Evolutionary conservation across 2,329 filamentous ascomycete genomes (phyloP).

Genomic region (Colletotrichum noveboracense): DNA sequence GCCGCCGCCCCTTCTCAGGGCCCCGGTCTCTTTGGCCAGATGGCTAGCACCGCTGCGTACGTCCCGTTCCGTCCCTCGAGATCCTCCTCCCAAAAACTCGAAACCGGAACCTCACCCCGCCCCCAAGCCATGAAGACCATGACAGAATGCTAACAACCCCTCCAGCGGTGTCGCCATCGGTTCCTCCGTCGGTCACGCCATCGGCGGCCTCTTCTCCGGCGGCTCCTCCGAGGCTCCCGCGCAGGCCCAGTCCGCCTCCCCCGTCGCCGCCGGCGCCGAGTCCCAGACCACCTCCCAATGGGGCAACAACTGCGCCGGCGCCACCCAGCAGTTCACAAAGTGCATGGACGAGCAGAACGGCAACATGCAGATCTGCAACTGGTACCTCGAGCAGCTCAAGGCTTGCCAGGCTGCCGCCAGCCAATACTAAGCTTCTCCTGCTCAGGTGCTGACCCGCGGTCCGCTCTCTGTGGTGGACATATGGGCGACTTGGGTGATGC

Average conservation of each 20-base stretch:
- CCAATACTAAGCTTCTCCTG: slow-evolving; percentile 61
- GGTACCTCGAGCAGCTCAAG: slow-evolving; percentile 98
- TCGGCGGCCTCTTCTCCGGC: slow-evolving; percentile 85
- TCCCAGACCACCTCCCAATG: slow-evolving; percentile 49
- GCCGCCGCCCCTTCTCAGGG: slow-evolving; percentile 64
- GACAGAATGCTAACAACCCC: neutral
- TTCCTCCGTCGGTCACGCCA: slow-evolving; percentile 92
- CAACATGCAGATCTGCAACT: slow-evolving; percentile 94
- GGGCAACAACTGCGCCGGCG: slow-evolving; percentile 74
- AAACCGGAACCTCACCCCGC: neutral
- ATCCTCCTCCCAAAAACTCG: neutral
- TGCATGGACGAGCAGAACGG: slow-evolving; percentile 97
- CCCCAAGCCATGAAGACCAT: neutral
- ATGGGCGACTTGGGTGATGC: neutral
- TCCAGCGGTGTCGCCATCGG: slow-evolving; percentile 93
- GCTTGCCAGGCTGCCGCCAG: slow-evolving; percentile 81
- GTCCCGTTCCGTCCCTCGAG: slow-evolving; percentile 43
- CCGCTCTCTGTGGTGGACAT: neutral
- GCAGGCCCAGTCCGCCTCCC: slow-evolving; percentile 43
- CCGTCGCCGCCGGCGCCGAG: slow-evolving; percentile 53
- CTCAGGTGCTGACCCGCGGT: neutral
- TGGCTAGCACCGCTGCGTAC: slow-evolving; percentile 97
- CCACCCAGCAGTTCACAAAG: slow-evolving; percentile 85
- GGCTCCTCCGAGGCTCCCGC: slow-evolving; percentile 57
- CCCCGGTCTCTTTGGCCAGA: slow-evolving; percentile 91